phyloP scores from a whole-genome alignment of 345 rosid genomes.

The Linum tenue region DNA sequence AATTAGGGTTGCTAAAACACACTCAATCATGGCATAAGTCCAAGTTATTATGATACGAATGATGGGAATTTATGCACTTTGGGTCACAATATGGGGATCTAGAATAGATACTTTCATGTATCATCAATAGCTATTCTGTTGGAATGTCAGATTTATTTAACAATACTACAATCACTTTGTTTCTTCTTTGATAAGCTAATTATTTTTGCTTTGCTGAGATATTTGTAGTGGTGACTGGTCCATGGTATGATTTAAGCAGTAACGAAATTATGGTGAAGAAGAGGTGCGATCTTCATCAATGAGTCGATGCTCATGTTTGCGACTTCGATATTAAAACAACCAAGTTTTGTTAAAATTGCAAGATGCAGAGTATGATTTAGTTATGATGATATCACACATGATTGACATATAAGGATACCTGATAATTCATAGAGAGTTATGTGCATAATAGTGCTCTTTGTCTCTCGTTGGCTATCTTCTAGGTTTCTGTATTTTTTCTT shows the following conservation, averaged over 20 bases:
- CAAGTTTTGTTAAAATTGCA: too few relatives aligned
- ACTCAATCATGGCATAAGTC: too few relatives aligned
- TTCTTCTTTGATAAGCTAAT: conserved; percentile 7
- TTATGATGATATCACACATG: conserved; percentile 99
- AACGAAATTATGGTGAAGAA: conserved; percentile 49
- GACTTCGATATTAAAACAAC: too few relatives aligned
- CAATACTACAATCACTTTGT: conserved; percentile 6
- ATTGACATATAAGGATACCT: conserved; percentile 89
- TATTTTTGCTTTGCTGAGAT: conserved; percentile 35
- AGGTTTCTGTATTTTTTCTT: too few relatives aligned
- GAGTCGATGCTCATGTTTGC: conserved; percentile 91
- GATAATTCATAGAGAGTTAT: conserved; percentile 89
- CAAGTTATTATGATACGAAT: too few relatives aligned
- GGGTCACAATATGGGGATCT: too few relatives aligned
- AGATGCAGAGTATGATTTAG: too few relatives aligned
- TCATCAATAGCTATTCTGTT: background rate
- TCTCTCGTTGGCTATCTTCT: background rate
- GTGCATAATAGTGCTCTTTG: conserved; percentile 5
- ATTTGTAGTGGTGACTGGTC: conserved; percentile 56
- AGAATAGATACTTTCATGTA: too few relatives aligned
- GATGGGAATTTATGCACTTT: too few relatives aligned
- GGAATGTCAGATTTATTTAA: conserved; percentile 4
- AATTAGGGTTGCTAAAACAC: too few relatives aligned
- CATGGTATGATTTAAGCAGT: conserved; percentile 84
- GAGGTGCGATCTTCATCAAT: conserved; percentile 80